Percentiles rank a stretch among this genome's conserved stretches.
phyloP scores from a whole-genome alignment of 2,329 filamentous ascomycete species.

The Eurotiales sp. region DNA sequence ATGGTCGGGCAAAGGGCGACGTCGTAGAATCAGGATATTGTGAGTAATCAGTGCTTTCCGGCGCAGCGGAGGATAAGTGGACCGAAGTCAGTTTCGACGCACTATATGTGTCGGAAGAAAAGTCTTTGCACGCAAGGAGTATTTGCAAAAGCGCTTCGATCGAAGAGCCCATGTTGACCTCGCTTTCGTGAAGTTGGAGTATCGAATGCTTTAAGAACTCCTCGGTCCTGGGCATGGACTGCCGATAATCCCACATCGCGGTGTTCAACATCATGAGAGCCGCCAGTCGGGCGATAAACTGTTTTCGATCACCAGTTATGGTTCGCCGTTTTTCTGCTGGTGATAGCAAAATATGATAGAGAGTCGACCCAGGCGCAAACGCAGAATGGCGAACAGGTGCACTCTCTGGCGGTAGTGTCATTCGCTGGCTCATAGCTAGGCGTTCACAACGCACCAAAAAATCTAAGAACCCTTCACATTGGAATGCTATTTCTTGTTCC shows the following conservation, averaged over 20 bases:
- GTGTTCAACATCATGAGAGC: slow-evolving; percentile 36
- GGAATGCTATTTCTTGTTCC: slow-evolving; percentile 29
- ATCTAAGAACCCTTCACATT: slow-evolving; percentile 36
- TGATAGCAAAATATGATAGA: slow-evolving; percentile 31
- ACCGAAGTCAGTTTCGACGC: not conserved
- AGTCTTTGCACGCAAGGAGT: slow-evolving; percentile 33
- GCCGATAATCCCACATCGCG: slow-evolving; percentile 39
- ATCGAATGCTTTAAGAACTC: slow-evolving; percentile 32
- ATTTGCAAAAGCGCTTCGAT: slow-evolving; percentile 39
- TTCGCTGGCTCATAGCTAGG: slow-evolving; percentile 28
- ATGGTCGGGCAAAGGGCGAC: slow-evolving; percentile 31
- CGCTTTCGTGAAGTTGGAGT: slow-evolving; percentile 30
- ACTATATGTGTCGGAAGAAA: slow-evolving; percentile 13
- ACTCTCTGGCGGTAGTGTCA: slow-evolving; percentile 17
- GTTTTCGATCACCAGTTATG: slow-evolving; percentile 34
- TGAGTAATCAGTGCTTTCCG: slow-evolving; percentile 22
- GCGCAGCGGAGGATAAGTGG: not conserved
- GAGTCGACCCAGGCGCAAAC: slow-evolving; percentile 28
- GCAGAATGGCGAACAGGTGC: slow-evolving; percentile 24
- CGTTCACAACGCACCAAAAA: slow-evolving; percentile 38
- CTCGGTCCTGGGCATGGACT: slow-evolving; percentile 25
- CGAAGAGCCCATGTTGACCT: slow-evolving; percentile 35
- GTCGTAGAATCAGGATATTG: slow-evolving; percentile 24
- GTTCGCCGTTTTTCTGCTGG: slow-evolving; percentile 32
- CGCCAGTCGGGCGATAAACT: slow-evolving; percentile 34